Conservation (phyloP, 306 rosid species). For the Cyclanthera cordifolia region DNA sequence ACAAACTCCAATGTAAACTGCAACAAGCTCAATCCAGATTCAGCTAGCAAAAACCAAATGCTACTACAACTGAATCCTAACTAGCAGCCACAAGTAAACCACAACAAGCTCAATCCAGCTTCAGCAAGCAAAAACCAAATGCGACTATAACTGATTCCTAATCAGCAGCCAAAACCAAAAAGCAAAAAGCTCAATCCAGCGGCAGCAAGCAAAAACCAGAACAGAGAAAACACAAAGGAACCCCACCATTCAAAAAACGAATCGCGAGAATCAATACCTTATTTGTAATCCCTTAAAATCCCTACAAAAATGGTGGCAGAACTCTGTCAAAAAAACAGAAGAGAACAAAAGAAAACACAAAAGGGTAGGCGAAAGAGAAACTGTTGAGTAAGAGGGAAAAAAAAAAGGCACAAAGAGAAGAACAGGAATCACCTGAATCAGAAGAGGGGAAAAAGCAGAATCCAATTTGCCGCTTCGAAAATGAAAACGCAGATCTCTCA, state of each 20-base stretch:
- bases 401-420: neutral
- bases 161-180: neutral
- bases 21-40: neutral
- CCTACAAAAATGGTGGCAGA: conserved; percentile 19
- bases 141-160: conserved; percentile 9
- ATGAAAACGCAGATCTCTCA: conserved; percentile 61
- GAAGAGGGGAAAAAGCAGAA: conserved; percentile 16
- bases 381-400: too few species aligned
- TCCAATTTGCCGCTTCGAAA: conserved; percentile 27
- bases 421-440: conserved; percentile 60
- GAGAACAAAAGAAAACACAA: conserved; percentile 21
- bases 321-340: conserved; percentile 4
- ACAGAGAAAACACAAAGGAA: conserved; percentile 13
- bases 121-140: conserved; percentile 9
- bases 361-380: conserved; percentile 16
- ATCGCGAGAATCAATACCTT: neutral
- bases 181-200: conserved; percentile 19
- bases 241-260: neutral
- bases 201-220: conserved; percentile 7
- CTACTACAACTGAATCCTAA: conserved; percentile 4
- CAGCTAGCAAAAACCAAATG: conserved; percentile 1
- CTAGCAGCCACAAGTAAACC: neutral
- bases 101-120: conserved; percentile 20
- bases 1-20: conserved; percentile 15
- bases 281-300: neutral